Conservation (phyloP, 2,329 filamentous ascomycete genomes). For the Huntiella bhutanensis region DNA sequence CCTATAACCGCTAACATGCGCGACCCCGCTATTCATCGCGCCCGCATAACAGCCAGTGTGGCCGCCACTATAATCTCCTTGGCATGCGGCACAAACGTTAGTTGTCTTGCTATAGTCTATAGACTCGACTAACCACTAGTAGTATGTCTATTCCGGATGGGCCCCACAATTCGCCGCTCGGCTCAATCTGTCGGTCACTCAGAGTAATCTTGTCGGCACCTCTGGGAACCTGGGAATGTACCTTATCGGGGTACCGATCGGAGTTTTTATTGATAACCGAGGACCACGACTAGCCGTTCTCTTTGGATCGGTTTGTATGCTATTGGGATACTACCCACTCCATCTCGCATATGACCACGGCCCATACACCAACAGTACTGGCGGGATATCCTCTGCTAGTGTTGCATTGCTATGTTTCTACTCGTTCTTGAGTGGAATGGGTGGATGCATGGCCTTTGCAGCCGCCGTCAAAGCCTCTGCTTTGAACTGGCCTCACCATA, state of each 20-base stretch:
- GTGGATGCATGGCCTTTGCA: conserved; percentile 79
- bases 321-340: conserved; percentile 69
- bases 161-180: conserved; percentile 83
- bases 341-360: conserved; percentile 59
- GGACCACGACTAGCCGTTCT: conserved; percentile 66
- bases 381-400: conserved; percentile 23
- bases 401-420: conserved; percentile 55
- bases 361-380: not conserved
- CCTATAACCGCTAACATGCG: conserved; percentile 18
- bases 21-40: conserved; percentile 34
- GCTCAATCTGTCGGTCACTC: conserved; percentile 72
- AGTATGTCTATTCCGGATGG: conserved; percentile 99
- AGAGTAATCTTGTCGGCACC: conserved; percentile 81
- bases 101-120: conserved; percentile 16
- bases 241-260: conserved; percentile 69
- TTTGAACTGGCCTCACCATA: conserved; percentile 76
- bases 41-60: conserved; percentile 62
- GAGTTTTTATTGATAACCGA: conserved; percentile 66
- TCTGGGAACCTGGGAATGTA: conserved; percentile 89
- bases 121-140: conserved; percentile 6
- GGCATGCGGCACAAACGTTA: conserved; percentile 82
- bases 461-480: conserved; percentile 74
- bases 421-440: conserved; percentile 68
- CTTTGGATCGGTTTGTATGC: conserved; percentile 53
- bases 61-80: conserved; percentile 72